Percentiles rank a stretch among this genome's conserved stretches.
Evolutionary conservation across 1,284 basidiomycete genomes (phyloP).

Genomic region (Lignosus rhinocerotis): DNA sequence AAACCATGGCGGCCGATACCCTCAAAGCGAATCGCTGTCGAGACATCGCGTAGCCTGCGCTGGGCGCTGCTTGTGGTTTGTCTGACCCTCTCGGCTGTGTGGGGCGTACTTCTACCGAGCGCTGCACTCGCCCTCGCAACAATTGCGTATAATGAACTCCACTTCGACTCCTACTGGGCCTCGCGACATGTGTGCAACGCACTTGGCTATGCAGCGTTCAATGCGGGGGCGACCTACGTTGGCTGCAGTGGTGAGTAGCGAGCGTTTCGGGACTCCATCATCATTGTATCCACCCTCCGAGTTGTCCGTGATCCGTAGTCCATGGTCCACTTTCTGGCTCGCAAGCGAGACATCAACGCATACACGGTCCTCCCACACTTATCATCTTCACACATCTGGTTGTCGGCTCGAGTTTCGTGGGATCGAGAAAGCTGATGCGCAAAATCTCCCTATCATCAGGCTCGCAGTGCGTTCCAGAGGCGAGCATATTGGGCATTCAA

Average conservation of each 20-base stretch:
- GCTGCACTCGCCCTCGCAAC: slow-evolving; percentile 33
- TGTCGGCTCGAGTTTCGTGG: too few species aligned
- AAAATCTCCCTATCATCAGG: background rate
- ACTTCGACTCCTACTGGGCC: slow-evolving; percentile 36
- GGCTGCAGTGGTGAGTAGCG: slow-evolving; percentile 14
- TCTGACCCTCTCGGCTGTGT: slow-evolving; percentile 29
- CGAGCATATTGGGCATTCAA: slow-evolving; percentile 24
- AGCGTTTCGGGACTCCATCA: background rate
- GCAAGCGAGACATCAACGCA: too few species aligned
- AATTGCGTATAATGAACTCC: slow-evolving; percentile 39
- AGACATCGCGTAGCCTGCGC: slow-evolving; percentile 35
- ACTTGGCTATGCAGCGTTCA: slow-evolving; percentile 32
- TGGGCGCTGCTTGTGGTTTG: slow-evolving; percentile 38
- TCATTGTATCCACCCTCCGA: background rate
- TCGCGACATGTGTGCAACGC: slow-evolving; percentile 40
- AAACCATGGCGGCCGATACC: slow-evolving; percentile 48
- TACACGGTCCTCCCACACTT: background rate
- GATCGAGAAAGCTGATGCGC: background rate
- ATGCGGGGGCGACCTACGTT: slow-evolving; percentile 25
- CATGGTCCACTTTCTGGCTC: too few species aligned
- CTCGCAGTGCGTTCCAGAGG: slow-evolving; percentile 13
- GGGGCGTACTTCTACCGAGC: slow-evolving; percentile 21
- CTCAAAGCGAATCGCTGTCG: slow-evolving; percentile 40
- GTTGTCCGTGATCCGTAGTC: too few species aligned
- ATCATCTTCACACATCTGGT: background rate